These are phyloP conservation scores for Madurella fahalii DNA, from an alignment of 2,329 filamentous ascomycete genomes.

Conservation along the genomic window DNA sequence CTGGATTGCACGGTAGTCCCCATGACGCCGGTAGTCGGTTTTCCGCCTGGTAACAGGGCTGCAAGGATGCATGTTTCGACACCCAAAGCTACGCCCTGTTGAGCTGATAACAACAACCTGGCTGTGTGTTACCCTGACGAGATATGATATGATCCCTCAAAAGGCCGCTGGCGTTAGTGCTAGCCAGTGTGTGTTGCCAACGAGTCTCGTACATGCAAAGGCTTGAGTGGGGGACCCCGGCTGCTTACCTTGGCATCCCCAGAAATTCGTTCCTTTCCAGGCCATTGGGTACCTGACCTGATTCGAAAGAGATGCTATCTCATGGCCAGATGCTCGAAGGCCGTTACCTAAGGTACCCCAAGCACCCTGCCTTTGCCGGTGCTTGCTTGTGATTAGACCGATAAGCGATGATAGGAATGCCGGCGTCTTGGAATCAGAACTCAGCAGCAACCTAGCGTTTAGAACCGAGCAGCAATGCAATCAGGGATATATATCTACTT, in stretches of 20 bases:
- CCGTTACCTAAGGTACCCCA: no score
- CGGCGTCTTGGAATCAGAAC: background rate
- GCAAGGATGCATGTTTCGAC: background rate
- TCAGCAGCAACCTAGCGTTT: background rate
- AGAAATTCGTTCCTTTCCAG: background rate
- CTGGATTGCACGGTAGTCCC: slow-evolving; percentile 19
- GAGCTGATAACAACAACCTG: no score
- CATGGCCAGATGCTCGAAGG: background rate
- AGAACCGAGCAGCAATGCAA: background rate
- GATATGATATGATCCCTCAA: no score
- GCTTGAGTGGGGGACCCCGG: no score
- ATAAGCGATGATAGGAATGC: background rate
- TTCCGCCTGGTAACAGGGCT: slow-evolving; percentile 4
- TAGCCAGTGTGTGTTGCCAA: no score
- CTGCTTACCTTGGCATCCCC: slow-evolving; percentile 1
- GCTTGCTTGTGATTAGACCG: background rate
- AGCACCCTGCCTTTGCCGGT: background rate
- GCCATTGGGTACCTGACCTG: background rate
- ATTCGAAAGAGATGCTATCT: background rate
- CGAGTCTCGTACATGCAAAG: no score
- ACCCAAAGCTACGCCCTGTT: no score
- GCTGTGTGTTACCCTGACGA: no score
- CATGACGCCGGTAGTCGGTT: slow-evolving; percentile 23
- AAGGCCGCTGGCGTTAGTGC: no score
- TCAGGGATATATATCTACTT: background rate